Evolutionary conservation across 2,329 filamentous ascomycete genomes (phyloP), one percentile per base, ranked within the genome.

Genomic region (Beauveria medogensis): DNA sequence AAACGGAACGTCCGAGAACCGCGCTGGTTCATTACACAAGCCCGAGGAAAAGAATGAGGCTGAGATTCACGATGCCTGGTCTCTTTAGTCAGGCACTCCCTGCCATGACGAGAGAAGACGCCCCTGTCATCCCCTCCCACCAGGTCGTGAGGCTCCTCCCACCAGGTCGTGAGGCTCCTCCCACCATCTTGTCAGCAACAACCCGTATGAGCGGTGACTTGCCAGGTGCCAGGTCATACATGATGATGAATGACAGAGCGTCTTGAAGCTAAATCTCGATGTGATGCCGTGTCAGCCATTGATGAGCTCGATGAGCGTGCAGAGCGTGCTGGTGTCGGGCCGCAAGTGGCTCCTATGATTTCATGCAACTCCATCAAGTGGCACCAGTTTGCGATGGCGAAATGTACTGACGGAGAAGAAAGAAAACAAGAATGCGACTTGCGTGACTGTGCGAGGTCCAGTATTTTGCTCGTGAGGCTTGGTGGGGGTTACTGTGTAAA

Each of bases 41-140:
- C 18, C 10, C 40, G 26, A 12, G 18, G 34, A 51, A 59, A 60
- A 60, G 30, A 12, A 60, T 48, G 58, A 60, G 58, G 58, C 58
- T 60, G 58, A 47, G 41, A 50, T 54, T 60, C 50, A 60, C 58
- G 58, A 60, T 60, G 22, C 50, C 58, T 48, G n/a, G n/a, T 34
- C 44, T 14, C 22, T 59, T 34, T 54, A 54, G 58, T 60, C 58
- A 46, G 58, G 58, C 50, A 54, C 58, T 48, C 58, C 50, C 41
- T 48, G 24, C 22, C 18, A 55, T 44, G 16, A 20, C 24, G 46
- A 24, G 24, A 43, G 14, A 40, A 28, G n/a, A 24, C 30, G 12
- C 28, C 48, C 46, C 50, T 53, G 24, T 50, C 16, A 12, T 47
- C 46, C 24, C 56, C 47, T 59, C 56, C 46, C 56, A 59, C 56